Percentiles rank a stretch among this genome's conserved stretches.
Conservation (phyloP, 352 stramenopile species). For the Phytophthora uliginosa region DNA sequence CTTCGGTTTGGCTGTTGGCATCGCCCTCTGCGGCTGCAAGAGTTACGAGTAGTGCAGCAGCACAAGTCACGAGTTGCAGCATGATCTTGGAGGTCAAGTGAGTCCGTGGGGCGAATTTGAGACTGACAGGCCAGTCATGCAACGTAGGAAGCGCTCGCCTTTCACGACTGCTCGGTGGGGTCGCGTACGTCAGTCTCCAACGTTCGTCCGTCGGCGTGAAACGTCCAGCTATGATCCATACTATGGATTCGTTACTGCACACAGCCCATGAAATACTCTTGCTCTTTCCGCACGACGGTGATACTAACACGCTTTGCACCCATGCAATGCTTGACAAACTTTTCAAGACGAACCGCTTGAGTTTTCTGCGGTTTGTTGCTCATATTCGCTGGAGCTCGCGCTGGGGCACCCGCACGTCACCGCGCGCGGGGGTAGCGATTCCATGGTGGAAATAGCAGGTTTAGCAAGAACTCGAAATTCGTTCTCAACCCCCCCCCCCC, state of each 20-base stretch:
- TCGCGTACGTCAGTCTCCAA: not conserved
- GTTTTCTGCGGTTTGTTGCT: too few species aligned
- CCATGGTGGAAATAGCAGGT: too few species aligned
- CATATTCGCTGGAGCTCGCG: too few species aligned
- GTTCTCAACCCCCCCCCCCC: too few species aligned
- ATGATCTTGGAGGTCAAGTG: not conserved
- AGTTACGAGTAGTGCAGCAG: not conserved
- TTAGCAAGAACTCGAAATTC: too few species aligned
- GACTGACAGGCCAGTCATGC: slow-evolving; percentile 2
- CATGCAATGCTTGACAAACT: too few species aligned
- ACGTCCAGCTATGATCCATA: too few species aligned
- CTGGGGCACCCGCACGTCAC: too few species aligned
- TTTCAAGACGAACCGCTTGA: too few species aligned
- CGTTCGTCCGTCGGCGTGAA: not conserved
- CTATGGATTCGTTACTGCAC: too few species aligned
- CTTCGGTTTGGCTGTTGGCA: not conserved
- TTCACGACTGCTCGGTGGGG: not conserved
- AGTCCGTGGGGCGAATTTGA: slow-evolving; percentile 4
- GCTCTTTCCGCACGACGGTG: not conserved
- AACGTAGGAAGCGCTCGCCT: not conserved
- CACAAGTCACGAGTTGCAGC: slow-evolving; percentile 13
- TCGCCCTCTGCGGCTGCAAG: slow-evolving; percentile 2
- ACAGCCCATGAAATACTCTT: not conserved
- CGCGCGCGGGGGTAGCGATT: too few species aligned
- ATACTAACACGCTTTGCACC: too few species aligned